Evolutionary conservation across 1,139 yeast species (phyloP), one percentile per base, ranked within the genome.

Genomic region (Hyphopichia wangnamkhiaoensis): DNA sequence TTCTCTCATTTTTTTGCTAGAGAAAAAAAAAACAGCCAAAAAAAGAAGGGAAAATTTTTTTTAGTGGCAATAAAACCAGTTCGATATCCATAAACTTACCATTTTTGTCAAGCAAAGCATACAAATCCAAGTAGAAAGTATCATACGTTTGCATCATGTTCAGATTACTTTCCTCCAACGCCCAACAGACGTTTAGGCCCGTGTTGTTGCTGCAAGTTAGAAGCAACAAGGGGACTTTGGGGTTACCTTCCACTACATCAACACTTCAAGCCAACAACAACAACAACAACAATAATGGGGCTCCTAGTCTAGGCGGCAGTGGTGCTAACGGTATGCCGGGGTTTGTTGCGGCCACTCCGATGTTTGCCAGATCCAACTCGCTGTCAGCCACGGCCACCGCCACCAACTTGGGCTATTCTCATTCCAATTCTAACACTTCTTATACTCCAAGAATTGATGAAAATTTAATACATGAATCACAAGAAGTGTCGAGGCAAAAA

Each of bases 131-230:
- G 10, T 10, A 21, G 24, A 21, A 21, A 21, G 24, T 10, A n/a
- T n/a, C n/a, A n/a, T n/a, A 21, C 24, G 10, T 12, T 16, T n/a
- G 8, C 26, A 27, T 15, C 28, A 71, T 71, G 76, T 70, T 71
- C 46, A 63, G 76, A 49, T 60, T 71, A 43, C 61, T 71, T 23
- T 56, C 69, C 13, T 52, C 64, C 12, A 68, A 66, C 46, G 63
- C 74, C 19, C 67, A 58, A 40, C 67, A 58, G 45, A 61, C 67
- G 37, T 53, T 71, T 31, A 61, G 72, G 42, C 75, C 76, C 9
- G 68, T 58, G 30, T 51, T 71, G 38, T 58, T 69, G 40, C 69
- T 59, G 57, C 68, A 71, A 47, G 70, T 70, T 23, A 61, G 71
- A 44, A 58, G 56, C 36, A 63, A 63, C 47, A 57, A 61, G 31